Evolutionary conservation across 1,284 basidiomycete species (phyloP), one percentile per base, ranked within the genome.

Genomic region (Malassezia slooffiae): DNA sequence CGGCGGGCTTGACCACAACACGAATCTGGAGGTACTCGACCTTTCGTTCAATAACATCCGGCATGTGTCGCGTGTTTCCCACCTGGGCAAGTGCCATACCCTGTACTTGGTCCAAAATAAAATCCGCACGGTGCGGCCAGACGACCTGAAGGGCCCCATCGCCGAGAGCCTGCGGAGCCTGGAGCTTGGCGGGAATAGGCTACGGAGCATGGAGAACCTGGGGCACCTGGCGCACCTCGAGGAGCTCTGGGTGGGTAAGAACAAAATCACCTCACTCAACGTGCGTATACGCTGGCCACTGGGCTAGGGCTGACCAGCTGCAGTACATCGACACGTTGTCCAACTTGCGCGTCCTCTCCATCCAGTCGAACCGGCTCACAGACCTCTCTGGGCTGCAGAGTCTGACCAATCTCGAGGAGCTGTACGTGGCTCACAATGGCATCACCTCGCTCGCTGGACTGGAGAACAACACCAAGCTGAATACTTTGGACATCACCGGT

Each of bases 51-150:
- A 97, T 72, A 77, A 91, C 36, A 74, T 96, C 37, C 66, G 64
- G 20, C 63, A 71, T 30, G 59, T 70, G 22, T 72, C 75, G 7
- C 71, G 74, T 38, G 73, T 90, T 1, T 73, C 73, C 3, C 76
- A 78, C 2, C 63, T 74, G 20, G 68, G 53, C 11, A 58, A 70
- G 16, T 75, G 93, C 23, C 73, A 77, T 38, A 85, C 84, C 0
- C 75, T 93, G 17, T 97, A 88, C 72, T 86, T 97, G 60, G 86
- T 97, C 2, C 91, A 97, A 72, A 96, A 97, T 73, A 85, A 85
- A 72, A 91, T 97, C 58, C 78, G 80, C 5, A 78, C 77, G 45
- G 84, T 97, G 34, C 54, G 67, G 3, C 38, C 54, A 1, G 75
- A 77, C 11, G 76, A 81, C 32, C 71, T 89, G 7, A 71, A 76